phyloP scores from a whole-genome alignment of 305 asterid species.

The Solanum hybrid region DNA sequence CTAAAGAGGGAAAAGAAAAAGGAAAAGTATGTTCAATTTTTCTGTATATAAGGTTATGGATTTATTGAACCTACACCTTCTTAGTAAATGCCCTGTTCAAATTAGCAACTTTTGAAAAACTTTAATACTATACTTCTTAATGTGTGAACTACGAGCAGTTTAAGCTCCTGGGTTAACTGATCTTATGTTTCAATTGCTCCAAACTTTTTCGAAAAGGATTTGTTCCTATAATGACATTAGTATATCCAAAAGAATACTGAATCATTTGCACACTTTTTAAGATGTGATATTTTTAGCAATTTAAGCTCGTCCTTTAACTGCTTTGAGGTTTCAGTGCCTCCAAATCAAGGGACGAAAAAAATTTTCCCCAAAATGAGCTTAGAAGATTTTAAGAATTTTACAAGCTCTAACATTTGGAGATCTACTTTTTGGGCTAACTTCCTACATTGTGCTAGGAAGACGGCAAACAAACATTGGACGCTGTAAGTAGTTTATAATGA shows the following conservation, averaged over 20 bases:
- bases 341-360: background rate
- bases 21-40: conserved; percentile 57
- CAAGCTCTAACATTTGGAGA: background rate
- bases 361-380: background rate
- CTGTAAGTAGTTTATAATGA: background rate
- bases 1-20: conserved; percentile 76
- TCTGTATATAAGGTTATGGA: background rate
- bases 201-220: background rate
- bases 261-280: background rate
- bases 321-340: background rate
- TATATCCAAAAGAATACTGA: background rate
- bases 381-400: background rate
- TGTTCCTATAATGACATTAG: background rate
- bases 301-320: background rate
- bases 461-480: background rate
- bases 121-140: background rate
- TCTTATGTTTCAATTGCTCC: background rate
- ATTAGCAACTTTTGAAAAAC: background rate
- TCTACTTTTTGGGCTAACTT: background rate
- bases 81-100: background rate
- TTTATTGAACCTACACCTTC: background rate
- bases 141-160: background rate
- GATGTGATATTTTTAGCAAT: background rate
- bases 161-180: background rate
- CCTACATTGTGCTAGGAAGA: background rate